A percentile compares a stretch with the other conserved stretches of the same genome.
phyloP scores from a whole-genome alignment of 2,329 filamentous ascomycete species.

The Aspergillus tubingensis region DNA sequence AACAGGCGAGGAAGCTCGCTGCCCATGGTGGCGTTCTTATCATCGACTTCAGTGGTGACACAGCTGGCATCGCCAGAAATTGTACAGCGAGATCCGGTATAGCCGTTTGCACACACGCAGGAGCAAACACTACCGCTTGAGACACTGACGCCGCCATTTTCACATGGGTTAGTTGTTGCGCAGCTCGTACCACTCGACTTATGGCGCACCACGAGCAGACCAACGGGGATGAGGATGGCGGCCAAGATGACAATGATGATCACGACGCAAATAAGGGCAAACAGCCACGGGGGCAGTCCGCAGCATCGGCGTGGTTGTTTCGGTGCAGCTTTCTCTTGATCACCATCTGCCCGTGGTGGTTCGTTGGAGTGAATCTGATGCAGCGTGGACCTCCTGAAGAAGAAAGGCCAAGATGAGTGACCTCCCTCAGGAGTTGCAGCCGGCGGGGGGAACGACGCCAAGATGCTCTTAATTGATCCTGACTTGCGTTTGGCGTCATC shows the following conservation, averaged over 20 bases:
- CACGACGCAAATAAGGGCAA: constrained; percentile 66
- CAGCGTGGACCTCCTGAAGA: constrained; percentile 39
- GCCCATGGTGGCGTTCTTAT: constrained; percentile 75
- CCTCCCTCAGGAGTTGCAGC: constrained; percentile 50
- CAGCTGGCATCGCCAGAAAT: constrained; percentile 55
- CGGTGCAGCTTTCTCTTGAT: constrained; percentile 25
- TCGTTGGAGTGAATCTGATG: constrained; percentile 33
- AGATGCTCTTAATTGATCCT: constrained; percentile 63
- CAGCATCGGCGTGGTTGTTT: constrained; percentile 67
- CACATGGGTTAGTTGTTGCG: constrained; percentile 63
- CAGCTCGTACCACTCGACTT: constrained; percentile 50
- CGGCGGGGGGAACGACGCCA: constrained; percentile 66
- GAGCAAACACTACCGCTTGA: constrained; percentile 69
- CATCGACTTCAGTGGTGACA: constrained; percentile 51
- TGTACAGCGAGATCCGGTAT: constrained; percentile 66
- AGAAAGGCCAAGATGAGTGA: constrained; percentile 41
- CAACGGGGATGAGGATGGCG: constrained; percentile 76
- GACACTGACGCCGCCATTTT: constrained; percentile 79
- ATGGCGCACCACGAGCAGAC: constrained; percentile 61
- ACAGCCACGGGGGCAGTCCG: constrained; percentile 78
- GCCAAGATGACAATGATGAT: constrained; percentile 73
- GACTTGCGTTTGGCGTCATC: constrained; percentile 42
- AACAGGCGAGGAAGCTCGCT: constrained; percentile 76
- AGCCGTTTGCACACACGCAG: constrained; percentile 88
- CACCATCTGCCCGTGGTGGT: constrained; percentile 19